Evolutionary conservation across 1,139 yeast genomes (phyloP), one percentile per base, ranked within the genome.

Genomic region (Kluyveromyces sp.): DNA sequence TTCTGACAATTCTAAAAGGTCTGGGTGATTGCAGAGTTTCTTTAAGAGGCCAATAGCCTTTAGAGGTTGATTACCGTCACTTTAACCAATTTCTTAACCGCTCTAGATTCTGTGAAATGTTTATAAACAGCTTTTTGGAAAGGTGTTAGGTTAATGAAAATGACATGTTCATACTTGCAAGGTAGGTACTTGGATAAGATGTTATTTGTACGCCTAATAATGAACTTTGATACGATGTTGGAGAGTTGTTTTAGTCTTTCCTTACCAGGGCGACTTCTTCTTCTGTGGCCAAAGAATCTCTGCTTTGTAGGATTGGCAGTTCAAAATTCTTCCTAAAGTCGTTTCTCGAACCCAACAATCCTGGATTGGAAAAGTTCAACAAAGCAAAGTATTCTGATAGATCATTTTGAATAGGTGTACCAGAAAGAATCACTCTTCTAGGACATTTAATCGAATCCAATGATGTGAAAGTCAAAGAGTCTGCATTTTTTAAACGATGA

Each of bases 361-460:
- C 96, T 0, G 99, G 99, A 61, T 92, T 92, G 6, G 97, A 95
- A 70, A 92, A 92, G 58, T 83, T 87, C 49, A 94, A 70, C 47
- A 92, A 70, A 0, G 98, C 88, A 62, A 90, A 94, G 66, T 92
- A 92, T 66, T 92, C 99, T 1, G 96, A 84, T 39, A 92, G 72
- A 69, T 94, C 98, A 61, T 92, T 92, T 64, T 92, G 99, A 53
- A 92, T 92, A 0, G 99, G 99, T 0, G 99, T 92, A 42, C 99
- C 99, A 0, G 97, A 88, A 34, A 92, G 69, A 53, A 92, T 92
- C 7, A 92, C 97, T 54, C 99, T 75, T 59, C 98, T 72, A 45
- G 83, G 81, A 62, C 96, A 92, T 46, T 83, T 79, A 46, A 92
- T 73, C 10, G 92, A 79, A 61, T 88, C 84, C 45, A 92, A 72